Percentiles rank a stretch among this genome's conserved stretches.
These are phyloP conservation scores for Beta corolliflora DNA, from an alignment of 179 eudicot species.

Conservation along the genomic window DNA sequence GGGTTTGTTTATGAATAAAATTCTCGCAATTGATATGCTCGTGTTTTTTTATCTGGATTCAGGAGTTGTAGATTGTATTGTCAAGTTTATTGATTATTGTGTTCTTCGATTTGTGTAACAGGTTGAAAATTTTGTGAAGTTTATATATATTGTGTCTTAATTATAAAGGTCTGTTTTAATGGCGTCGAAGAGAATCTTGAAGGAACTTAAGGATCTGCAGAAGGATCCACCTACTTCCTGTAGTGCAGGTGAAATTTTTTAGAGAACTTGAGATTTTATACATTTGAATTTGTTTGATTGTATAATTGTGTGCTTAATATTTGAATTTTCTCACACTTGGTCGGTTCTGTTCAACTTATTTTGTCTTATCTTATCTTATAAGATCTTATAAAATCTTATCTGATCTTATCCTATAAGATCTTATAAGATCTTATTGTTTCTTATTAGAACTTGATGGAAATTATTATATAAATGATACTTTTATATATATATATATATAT, in stretches of 20 bases:
- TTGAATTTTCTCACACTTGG: neutral
- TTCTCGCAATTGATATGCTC: neutral
- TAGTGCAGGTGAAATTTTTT: constrained; percentile 31
- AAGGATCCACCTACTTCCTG: constrained; percentile 43
- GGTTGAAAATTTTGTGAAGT: constrained; percentile 5
- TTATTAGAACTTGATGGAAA: too few species aligned
- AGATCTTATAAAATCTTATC: too few species aligned
- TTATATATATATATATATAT: too few species aligned
- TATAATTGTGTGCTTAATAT: neutral
- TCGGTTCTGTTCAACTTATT: too few species aligned
- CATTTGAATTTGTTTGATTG: constrained; percentile 3
- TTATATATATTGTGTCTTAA: neutral
- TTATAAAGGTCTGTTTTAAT: neutral
- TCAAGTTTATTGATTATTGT: neutral
- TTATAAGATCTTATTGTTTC: too few species aligned
- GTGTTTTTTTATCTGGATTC: neutral
- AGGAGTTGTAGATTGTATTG: neutral
- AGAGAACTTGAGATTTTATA: neutral
- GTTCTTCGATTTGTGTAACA: neutral
- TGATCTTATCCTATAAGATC: too few species aligned
- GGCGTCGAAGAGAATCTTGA: constrained; percentile 39
- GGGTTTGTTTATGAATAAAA: too few species aligned
- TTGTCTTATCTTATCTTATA: too few species aligned
- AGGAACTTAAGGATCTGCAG: constrained; percentile 42
- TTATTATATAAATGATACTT: too few species aligned